Evolutionary conservation across 2,329 filamentous ascomycete species (phyloP), one percentile per base, ranked within the genome.

Genomic region (Colletotrichum limetticola): DNA sequence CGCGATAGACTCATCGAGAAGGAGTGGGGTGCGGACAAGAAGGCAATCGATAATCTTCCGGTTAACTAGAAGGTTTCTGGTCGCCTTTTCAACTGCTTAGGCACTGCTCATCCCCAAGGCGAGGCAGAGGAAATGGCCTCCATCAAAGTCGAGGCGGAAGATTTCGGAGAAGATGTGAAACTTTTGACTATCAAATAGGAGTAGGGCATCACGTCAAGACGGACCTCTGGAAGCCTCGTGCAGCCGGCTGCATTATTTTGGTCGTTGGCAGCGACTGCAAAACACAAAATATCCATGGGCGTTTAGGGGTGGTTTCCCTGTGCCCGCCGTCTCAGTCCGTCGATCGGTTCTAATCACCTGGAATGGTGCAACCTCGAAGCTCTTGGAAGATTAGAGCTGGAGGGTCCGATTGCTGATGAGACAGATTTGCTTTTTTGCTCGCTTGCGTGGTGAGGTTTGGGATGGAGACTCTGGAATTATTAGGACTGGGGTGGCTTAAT

Each of bases 1-100:
- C 90, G 91, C 63, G 91, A 96, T 68, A 88, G 90, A 74, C 85
- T 99, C 71, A 90, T 98, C 78, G 91, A 93, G 76, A 86, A 91
- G 64, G 91, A 93, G 73, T 96, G 94, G 91, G 87, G 96, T 66
- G 87, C 89, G 67, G 91, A 92, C 72, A 93, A 93, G 71, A 89
- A 90, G 78, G 94, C 92, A 76, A 87, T 94, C 82, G 90, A 90
- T 56, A 92, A 91, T 76, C 88, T 98, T 67, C 94, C 95, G 16
- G 63, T 66, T 30, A 75, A 75, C 68, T 75, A 75, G 72, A 74
- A 65, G 67, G 22, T 72, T 24, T 14, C 66, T 35, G 61, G 55
- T 37, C 28, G 56, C 32, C 55, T 11, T 52, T 6, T 19, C 65
- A 19, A 28, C 12, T 67, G 65, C 53, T 16, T 6, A 8, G 46